Base-by-base conservation (phyloP, 768 basidiomycete genomes). In the Lactarius indigo region DNA sequence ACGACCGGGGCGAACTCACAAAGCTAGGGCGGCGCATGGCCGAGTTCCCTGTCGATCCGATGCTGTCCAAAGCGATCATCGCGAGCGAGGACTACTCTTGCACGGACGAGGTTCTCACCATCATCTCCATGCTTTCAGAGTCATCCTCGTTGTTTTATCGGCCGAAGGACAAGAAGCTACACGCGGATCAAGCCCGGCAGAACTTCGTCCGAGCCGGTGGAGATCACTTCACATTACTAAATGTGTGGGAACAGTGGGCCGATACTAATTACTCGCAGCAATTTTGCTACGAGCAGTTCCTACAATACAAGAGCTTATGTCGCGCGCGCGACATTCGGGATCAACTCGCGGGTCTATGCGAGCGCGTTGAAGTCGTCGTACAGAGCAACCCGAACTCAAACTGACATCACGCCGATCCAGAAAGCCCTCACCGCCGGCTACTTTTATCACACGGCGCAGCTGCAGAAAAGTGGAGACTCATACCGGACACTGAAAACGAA, bases 211-310 rank as follows among this genome's bases (percentile, higher is more conserved):
- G 94, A 58, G 82, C 92, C 0, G 96, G 97, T 33, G 97, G 97
- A 28, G 97, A 99, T 73, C 97, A 98, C 78, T 99, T 98, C 75
- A 98, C 96, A 7, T 78, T 99, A 28, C 83, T 99, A 31, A 98
- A 98, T 75, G 94, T 98, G 15, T 98, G 95, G 91, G 96, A 98
- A 75, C 96, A 98, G 74, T 99, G 97, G 97, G 92, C 92, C 23
- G 97, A 99, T 69, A 93, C 96, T 28, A 94, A 94, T 73, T 98
- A 95, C 75, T 96, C 94, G 26, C 94, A 98, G 75, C 93, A 96
- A 72, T 97, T 94, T 79, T 96, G 94, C 73, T 97, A 96, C 75
- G 95, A 96, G 74, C 92, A 96, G 70, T 98, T 92, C 79, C 77
- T 97, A 58, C 96, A 96, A 75, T 95, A 89, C 83, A 97, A 98